Base-by-base conservation (phyloP, 1,284 basidiomycete genomes). In the Tranzscheliella williamsii region DNA sequence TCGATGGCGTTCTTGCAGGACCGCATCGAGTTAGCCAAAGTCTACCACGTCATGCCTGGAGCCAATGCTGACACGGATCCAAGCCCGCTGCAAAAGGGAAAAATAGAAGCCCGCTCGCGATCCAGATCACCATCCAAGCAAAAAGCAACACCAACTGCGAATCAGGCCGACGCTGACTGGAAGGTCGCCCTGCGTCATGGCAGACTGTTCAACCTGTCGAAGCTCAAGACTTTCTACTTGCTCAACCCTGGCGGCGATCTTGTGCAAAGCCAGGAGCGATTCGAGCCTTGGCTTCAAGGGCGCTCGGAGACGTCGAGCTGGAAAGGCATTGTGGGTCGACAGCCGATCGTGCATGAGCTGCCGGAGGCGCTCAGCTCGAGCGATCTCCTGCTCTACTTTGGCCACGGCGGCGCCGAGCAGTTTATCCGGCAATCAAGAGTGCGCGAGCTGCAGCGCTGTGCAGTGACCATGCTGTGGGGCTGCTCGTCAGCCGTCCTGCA, bases 381-480 rank as follows among this genome's bases (percentile, higher is more conserved):
- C n/a, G 72, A 74, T 45, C 50, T 74, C n/a, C 24, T 77, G 11
- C 57, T 76, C 29, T 98, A 97, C 80, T 96, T 97, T 73, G 94
- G 94, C 8, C 94, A 99, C 73, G 91, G 91, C 2, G 93, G 94
- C 9, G 94, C 85, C 1, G 93, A 97, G 76, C 91, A 96, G 73
- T 99, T 94, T 72, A 84, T 91, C 11, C 86, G 90, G 4, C 41
- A 57, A 7, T 89, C 90, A 2, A 86, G 88, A 74, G 88, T 88
- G 67, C 84, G 90, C 16, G 84, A 87, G 56, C 82, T 98, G 18
- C 82, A 84, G 4, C 82, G 83, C 16, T 98, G 94, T 75, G 92
- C 94, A 1, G 87, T 87, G 9, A 87, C 90, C 0, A 95, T 99
- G 91, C 84, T 99, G 7, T 99, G 93, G 94, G 94, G 95, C 0